These are phyloP conservation scores for Osmanthus fragrans DNA, from an alignment of 257 asterid genomes.

Conservation along the genomic window DNA sequence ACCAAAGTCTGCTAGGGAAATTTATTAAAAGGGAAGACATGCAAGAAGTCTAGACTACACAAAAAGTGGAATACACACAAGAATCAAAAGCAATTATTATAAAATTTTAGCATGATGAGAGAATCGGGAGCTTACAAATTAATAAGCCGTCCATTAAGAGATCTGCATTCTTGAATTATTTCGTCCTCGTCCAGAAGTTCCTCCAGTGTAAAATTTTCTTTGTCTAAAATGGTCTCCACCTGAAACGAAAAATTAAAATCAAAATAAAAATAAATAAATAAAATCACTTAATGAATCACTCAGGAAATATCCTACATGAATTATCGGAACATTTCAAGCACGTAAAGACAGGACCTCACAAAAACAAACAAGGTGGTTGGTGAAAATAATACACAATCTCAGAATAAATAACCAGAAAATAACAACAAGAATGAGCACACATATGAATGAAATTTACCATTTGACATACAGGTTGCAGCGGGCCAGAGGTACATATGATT, in stretches of 20 bases:
- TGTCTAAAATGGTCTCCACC: slow-evolving; percentile 90
- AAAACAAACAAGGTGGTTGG: neutral
- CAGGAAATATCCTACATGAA: neutral
- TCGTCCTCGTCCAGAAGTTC: slow-evolving; percentile 97
- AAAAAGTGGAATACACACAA: slow-evolving; percentile 8
- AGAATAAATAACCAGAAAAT: slow-evolving; percentile 11
- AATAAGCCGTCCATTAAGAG: slow-evolving; percentile 88
- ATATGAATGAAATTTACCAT: slow-evolving; percentile 5
- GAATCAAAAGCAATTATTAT: neutral
- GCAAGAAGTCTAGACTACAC: neutral
- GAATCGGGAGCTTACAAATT: slow-evolving; percentile 63
- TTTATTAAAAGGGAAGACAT: no score
- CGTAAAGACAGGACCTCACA: slow-evolving; percentile 9
- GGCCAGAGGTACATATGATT: neutral
- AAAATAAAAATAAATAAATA: no score
- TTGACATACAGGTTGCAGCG: slow-evolving; percentile 15
- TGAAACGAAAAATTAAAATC: slow-evolving; percentile 24
- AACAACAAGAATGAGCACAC: slow-evolving; percentile 9
- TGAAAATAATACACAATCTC: slow-evolving; percentile 11
- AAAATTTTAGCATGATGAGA: neutral
- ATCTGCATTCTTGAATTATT: slow-evolving; percentile 94
- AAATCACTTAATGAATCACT: neutral
- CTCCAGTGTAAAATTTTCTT: slow-evolving; percentile 70
- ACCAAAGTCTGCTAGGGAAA: slow-evolving; percentile 6
- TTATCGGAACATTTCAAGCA: neutral